Evolutionary conservation across 2,329 filamentous ascomycete species (phyloP), one percentile per base, ranked within the genome.

Genomic region (Periglandula ipomoeae): DNA sequence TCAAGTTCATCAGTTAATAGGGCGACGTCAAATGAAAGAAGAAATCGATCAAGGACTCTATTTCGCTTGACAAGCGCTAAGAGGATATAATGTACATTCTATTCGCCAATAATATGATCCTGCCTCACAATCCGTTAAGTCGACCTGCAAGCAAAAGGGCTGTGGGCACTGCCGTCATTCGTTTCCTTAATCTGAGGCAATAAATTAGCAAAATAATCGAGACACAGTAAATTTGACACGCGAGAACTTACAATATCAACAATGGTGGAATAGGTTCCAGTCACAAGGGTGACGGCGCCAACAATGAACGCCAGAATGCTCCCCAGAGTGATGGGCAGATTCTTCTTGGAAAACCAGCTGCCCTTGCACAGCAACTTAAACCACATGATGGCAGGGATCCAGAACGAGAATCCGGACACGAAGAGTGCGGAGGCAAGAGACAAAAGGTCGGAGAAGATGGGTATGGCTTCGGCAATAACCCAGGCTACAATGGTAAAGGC

Each of bases 401-500:
- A 57, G 22, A 53, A 57, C 2, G 53, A 54, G 39, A 57, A 57
- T 17, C 55, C 55, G 4, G 70, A 72, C 50, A 74, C 62, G 56
- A 75, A 74, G 17, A 75, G 66, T 6, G 70, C 64, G 5, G 71
- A 72, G 49, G 59, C 66, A 55, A 75, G 70, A 40, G 70, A 67
- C 15, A 88, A 67, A 38, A 88, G 67, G 39, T 82, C 71, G 51
- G 77, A 78, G 67, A 88, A 89, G 59, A 82, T 80, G 3, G 85
- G 85, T 42, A 88, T 82, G 1, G 81, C 77, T 56, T 84, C 78
- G 7, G 84, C 83, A 53, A 89, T 79, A 54, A 87, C 61, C 76
- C 81, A 88, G 2, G 80, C 79, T 15, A 83, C 43, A 11, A 82
- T 45, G 70, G 83, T 87, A 34, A 82, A 62, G 34, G 61, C 53